These are phyloP conservation scores for Penicillium cinerascens DNA, from an alignment of 495 filamentous ascomycete genomes.

Conservation along the genomic window DNA sequence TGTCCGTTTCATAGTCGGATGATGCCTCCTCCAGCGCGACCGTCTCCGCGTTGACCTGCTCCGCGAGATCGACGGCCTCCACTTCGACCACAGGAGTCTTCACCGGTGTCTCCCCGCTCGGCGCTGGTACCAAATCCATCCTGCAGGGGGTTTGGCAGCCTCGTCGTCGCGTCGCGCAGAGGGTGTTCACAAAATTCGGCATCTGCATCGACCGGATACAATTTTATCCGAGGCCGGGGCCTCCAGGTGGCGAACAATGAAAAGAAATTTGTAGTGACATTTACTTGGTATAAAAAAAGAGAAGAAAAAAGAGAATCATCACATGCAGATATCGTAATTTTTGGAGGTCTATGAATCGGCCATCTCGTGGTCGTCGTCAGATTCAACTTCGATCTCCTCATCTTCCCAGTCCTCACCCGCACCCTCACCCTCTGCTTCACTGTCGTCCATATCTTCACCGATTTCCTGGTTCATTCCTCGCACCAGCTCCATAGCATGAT, in stretches of 20 bases:
- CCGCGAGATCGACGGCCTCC: constrained; percentile 38
- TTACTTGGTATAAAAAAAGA: constrained; percentile 34
- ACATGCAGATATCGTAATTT: constrained; percentile 17
- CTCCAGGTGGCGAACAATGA: constrained; percentile 16
- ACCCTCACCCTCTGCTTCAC: constrained; percentile 45
- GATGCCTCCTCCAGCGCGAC: constrained; percentile 27
- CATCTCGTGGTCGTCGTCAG: constrained; percentile 51
- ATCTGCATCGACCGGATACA: constrained; percentile 26
- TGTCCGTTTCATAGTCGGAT: constrained; percentile 53
- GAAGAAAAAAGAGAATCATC: constrained; percentile 22
- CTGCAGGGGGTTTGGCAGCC: constrained; percentile 36
- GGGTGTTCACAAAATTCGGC: constrained; percentile 31
- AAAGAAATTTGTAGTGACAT: constrained; percentile 2
- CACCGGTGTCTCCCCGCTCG: constrained; percentile 36
- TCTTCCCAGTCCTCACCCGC: constrained; percentile 44
- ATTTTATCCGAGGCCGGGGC: constrained; percentile 36
- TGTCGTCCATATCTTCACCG: constrained; percentile 50
- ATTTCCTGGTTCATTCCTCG: constrained; percentile 54
- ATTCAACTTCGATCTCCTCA: constrained; percentile 38
- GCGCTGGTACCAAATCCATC: constrained; percentile 45
- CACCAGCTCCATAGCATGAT: constrained; percentile 56
- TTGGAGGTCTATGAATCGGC: constrained; percentile 36
- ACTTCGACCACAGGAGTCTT: constrained; percentile 46
- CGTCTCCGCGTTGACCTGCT: constrained; percentile 23
- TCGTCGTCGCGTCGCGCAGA: constrained; percentile 34